Percentiles rank a stretch among this genome's conserved stretches.
phyloP scores from a whole-genome alignment of 1,284 basidiomycete genomes.

The Moesziomyces antarcticus region DNA sequence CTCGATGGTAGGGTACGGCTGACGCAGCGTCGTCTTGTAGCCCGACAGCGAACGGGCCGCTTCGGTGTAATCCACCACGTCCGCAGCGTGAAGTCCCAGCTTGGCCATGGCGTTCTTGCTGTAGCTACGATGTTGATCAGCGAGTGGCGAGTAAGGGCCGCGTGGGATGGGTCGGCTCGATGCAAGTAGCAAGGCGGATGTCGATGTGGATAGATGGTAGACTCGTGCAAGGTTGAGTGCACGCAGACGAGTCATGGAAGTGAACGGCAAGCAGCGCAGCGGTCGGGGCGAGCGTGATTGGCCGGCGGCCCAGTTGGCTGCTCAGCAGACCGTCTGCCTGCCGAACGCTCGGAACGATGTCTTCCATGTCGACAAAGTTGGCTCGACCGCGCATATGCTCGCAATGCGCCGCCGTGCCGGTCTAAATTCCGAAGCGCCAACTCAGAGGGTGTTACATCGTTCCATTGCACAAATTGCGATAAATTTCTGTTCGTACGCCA shows the following conservation, averaged over 20 bases:
- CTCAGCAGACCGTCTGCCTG: background rate
- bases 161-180: no score
- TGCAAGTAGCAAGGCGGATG: background rate
- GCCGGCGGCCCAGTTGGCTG: constrained; percentile 10
- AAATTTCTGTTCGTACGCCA: background rate
- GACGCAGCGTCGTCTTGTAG: constrained; percentile 41
- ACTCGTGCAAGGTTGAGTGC: background rate
- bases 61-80: constrained; percentile 36
- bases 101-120: constrained; percentile 13
- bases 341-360: constrained; percentile 19
- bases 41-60: constrained; percentile 46
- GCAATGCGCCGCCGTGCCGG: background rate
- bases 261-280: background rate
- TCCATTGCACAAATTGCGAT: background rate
- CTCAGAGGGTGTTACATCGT: background rate
- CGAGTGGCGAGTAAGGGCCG: background rate
- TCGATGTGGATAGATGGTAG: background rate
- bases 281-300: background rate
- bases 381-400: constrained; percentile 13
- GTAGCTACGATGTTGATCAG: background rate
- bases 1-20: constrained; percentile 57
- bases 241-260: background rate
- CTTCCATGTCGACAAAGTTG: constrained; percentile 7
- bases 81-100: constrained; percentile 44
- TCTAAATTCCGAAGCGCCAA: background rate